These are phyloP conservation scores for Aureobasidium uvarum DNA, from an alignment of 2,329 filamentous ascomycete species.

Conservation along the genomic window DNA sequence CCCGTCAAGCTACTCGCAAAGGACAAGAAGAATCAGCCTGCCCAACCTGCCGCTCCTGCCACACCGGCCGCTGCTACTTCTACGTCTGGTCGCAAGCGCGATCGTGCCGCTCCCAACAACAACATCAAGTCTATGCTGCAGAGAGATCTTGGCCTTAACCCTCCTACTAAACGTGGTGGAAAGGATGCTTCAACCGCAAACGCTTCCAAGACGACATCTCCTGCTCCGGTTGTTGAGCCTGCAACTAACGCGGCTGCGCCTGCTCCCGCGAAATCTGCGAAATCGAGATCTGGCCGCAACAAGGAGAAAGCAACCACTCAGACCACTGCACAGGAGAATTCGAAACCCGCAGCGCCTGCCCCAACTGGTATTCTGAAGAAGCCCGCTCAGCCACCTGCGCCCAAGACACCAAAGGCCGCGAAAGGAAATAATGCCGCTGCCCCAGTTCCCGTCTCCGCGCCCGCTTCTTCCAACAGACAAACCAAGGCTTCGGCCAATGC, in stretches of 20 bases:
- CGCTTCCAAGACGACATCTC: conserved; percentile 4
- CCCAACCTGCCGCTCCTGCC: conserved; percentile 37
- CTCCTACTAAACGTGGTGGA: conserved; percentile 41
- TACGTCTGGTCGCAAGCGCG: conserved; percentile 51
- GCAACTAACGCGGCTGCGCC: background rate
- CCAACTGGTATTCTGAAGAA: conserved; percentile 45
- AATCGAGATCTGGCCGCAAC: conserved; percentile 19
- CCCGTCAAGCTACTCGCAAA: conserved; percentile 50
- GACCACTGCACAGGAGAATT: conserved; percentile 16
- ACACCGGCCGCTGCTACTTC: background rate
- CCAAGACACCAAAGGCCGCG: conserved; percentile 26
- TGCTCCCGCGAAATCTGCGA: conserved; percentile 18
- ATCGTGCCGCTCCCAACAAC: conserved; percentile 52
- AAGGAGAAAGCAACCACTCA: conserved; percentile 26
- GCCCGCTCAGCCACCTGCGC: conserved; percentile 31
- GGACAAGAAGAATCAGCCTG: conserved; percentile 42
- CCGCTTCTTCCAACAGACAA: conserved; percentile 21
- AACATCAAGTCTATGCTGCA: conserved; percentile 56
- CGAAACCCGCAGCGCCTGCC: conserved; percentile 27
- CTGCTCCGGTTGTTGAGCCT: conserved; percentile 16
- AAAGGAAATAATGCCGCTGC: conserved; percentile 24
- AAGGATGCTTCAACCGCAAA: conserved; percentile 31
- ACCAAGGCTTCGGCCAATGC: conserved; percentile 24
- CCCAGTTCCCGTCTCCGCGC: conserved; percentile 26
- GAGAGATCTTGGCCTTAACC: conserved; percentile 59